Conservation (phyloP, 148 eudicot species). For the Limonium bicolor region DNA sequence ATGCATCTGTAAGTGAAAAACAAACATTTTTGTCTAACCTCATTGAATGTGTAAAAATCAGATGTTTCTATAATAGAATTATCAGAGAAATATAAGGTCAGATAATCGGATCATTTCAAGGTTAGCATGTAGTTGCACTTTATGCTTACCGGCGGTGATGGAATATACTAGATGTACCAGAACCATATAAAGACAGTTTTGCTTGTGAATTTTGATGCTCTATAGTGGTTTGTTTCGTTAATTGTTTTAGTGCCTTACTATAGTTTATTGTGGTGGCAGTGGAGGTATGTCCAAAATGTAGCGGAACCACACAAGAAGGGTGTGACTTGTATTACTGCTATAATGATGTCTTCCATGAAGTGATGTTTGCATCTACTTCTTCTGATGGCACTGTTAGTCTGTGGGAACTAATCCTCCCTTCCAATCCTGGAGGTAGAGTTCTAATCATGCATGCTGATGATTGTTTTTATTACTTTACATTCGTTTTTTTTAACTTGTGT, state of each 20-base stretch:
- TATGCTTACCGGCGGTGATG: no score
- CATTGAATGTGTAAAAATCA: no score
- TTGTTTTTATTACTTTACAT: no score
- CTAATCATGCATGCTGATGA: no score
- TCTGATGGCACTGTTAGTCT: conserved; percentile 69
- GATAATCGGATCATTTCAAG: no score
- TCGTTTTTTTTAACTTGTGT: no score
- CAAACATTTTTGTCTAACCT: no score
- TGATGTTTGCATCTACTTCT: conserved; percentile 76
- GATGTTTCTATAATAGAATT: no score
- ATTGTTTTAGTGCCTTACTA: background rate
- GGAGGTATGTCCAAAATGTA: conserved; percentile 61
- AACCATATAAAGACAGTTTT: background rate
- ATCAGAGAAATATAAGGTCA: no score
- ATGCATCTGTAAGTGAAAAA: no score
- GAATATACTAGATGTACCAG: no score
- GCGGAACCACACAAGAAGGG: conserved; percentile 78
- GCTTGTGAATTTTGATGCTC: background rate
- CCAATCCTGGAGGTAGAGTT: conserved; percentile 46
- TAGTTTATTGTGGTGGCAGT: conserved; percentile 43
- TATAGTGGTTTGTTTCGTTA: background rate
- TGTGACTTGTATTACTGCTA: conserved; percentile 83
- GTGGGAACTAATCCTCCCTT: conserved; percentile 61
- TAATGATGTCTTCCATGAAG: conserved; percentile 52
- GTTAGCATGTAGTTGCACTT: no score